Base-by-base conservation (phyloP, 1,139 yeast genomes). In the Zhuliangozyma parablackwelliae region DNA sequence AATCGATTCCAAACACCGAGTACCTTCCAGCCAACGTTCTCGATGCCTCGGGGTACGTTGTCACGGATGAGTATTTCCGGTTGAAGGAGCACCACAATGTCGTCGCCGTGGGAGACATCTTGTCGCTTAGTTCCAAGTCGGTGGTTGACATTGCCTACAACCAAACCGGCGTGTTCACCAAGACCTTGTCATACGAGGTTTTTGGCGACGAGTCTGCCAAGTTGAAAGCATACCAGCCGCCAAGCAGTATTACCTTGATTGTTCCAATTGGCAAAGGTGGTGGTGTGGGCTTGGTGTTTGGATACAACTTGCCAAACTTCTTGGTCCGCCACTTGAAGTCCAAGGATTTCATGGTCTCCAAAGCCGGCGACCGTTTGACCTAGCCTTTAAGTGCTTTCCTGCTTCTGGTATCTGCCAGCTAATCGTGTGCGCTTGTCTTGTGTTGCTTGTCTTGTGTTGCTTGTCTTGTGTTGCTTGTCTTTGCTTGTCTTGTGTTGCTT, bases 241-340 rank as follows among this genome's bases (percentile, higher is more conserved):
- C 45, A 6, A 37, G 42, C 5, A 35, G 34, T n/a, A 29, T 32
- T 6, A 47, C 48, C 1, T 35, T 50, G 10, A 10, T 62, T 1
- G 56, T 64, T 10, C 72, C 73, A 10, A 54, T 66, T 33, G 61
- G 69, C 5, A 56, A 51, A 42, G 44, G 50, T 3, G 69, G 69
- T 20, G 73, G 72, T 21, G 63, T 65, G 34, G 71, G 69, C 11
- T 33, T 49, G 7, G 24, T 51, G 0, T 59, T 48, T 40, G 70
- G 69, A 5, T 55, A 51, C 46, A 28, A 41, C 3, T 36, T 55
- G 8, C 71, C 72, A 2, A 56, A 40, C 32, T 63, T 65, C 38
- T 11, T 62, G 9, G 59, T 63, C 12, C 41, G 47, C 41, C n/a
- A 44, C 7, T 6, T 55, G 20, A 68, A 65, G 45, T 33, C 54